A percentile compares a stretch with the other conserved stretches of the same genome.
These are phyloP conservation scores for Stachybotrys elegans DNA, from an alignment of 2,329 filamentous ascomycete species.

Conservation along the genomic window DNA sequence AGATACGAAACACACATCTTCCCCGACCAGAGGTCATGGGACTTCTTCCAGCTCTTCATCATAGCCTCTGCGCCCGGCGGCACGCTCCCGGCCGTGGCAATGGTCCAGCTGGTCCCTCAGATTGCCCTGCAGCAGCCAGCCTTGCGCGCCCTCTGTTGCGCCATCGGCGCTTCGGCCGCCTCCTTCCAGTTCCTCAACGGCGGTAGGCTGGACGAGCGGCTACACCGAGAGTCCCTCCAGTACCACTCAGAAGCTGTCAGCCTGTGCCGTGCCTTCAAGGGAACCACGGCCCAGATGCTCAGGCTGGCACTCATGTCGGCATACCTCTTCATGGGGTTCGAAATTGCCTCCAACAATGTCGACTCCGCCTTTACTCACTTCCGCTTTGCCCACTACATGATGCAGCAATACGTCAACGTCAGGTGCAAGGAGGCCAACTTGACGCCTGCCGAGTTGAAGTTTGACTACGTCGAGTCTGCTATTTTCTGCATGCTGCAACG, in stretches of 20 bases:
- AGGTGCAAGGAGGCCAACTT: conserved; percentile 9
- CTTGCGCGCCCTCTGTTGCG: conserved; percentile 15
- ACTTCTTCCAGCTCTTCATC: conserved; percentile 15
- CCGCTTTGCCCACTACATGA: conserved; percentile 11
- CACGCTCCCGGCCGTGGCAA: conserved; percentile 12
- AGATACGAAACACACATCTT: conserved; percentile 12
- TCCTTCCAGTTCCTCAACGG: conserved; percentile 9
- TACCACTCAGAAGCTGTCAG: conserved; percentile 15
- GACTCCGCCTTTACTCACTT: conserved; percentile 12
- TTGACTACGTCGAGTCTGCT: background rate
- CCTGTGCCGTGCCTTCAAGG: conserved; percentile 4
- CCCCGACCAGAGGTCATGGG: conserved; percentile 14
- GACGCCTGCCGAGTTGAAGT: background rate
- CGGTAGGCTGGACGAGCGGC: conserved; percentile 4
- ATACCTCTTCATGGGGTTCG: conserved; percentile 15
- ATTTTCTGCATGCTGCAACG: conserved; percentile 16
- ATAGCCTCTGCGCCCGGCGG: conserved; percentile 12
- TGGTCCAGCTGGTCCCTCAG: conserved; percentile 14
- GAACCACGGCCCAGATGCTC: conserved; percentile 3
- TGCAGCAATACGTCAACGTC: conserved; percentile 13
- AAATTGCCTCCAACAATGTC: conserved; percentile 14
- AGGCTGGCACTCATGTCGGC: conserved; percentile 12
- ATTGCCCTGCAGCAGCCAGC: conserved; percentile 12
- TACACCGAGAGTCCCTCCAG: conserved; percentile 10
- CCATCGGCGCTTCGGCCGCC: conserved; percentile 11